These are phyloP conservation scores for Leishmania tarentolae DNA, from an alignment of 208 protist species.

Conservation along the genomic window DNA sequence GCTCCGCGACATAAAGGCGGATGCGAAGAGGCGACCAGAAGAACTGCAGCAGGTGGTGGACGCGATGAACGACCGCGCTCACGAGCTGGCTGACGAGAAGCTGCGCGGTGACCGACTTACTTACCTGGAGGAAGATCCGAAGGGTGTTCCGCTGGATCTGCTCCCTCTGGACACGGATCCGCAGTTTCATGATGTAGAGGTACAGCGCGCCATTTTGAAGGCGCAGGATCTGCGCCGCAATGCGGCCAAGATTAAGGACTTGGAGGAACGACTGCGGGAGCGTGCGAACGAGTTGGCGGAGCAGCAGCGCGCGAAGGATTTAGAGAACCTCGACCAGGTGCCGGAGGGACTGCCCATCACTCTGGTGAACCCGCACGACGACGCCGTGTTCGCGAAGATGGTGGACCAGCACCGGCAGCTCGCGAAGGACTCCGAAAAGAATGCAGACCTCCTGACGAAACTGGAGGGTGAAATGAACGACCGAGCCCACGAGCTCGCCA, in stretches of 20 bases:
- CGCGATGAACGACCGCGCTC: constrained; percentile 65
- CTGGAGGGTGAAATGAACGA: constrained; percentile 72
- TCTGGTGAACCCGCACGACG: constrained; percentile 56
- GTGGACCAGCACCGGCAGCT: constrained; percentile 59
- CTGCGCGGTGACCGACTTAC: constrained; percentile 52
- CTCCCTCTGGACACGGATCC: constrained; percentile 71
- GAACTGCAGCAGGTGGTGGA: constrained; percentile 44
- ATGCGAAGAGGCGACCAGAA: constrained; percentile 34
- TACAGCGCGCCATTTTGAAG: constrained; percentile 63
- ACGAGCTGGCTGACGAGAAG: constrained; percentile 61
- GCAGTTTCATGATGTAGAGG: constrained; percentile 62
- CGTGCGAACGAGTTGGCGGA: constrained; percentile 68
- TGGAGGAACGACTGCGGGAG: constrained; percentile 64
- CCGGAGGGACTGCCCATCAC: constrained; percentile 65
- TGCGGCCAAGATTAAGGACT: constrained; percentile 61
- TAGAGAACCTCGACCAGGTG: constrained; percentile 55
- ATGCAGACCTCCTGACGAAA: constrained; percentile 41
- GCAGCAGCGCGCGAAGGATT: constrained; percentile 56
- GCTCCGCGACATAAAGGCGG: constrained; percentile 59
- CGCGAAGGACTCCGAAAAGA: constrained; percentile 41
- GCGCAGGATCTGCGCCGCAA: constrained; percentile 64
- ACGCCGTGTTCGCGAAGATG: constrained; percentile 56
- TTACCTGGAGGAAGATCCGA: constrained; percentile 58
- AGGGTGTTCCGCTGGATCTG: constrained; percentile 63
- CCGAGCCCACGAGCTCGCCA: constrained; percentile 62